Conservation (phyloP, 1,284 basidiomycete genomes). For the Ganoderma boninense region DNA sequence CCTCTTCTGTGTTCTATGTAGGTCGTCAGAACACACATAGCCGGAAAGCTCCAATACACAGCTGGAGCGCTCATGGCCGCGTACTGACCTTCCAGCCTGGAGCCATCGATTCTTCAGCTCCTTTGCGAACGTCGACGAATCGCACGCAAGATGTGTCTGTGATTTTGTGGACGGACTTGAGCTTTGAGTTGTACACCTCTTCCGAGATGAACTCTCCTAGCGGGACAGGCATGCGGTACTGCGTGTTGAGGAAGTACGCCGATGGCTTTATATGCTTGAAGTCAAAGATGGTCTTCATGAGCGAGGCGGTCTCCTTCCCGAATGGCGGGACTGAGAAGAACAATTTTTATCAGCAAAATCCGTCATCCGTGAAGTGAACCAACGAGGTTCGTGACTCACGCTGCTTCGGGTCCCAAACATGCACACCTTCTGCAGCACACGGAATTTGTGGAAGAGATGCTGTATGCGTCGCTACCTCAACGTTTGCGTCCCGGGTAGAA, state of each 20-base stretch:
- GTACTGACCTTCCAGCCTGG: slow-evolving; percentile 52
- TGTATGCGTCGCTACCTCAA: slow-evolving; percentile 15
- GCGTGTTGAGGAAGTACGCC: slow-evolving; percentile 49
- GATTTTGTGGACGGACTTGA: slow-evolving; percentile 48
- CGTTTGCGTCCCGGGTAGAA: too few relatives aligned
- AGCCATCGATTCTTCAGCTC: slow-evolving; percentile 46
- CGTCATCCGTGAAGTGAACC: too few relatives aligned
- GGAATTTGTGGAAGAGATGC: slow-evolving; percentile 48
- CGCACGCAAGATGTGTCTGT: slow-evolving; percentile 35
- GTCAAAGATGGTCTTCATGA: slow-evolving; percentile 55
- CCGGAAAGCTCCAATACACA: too few relatives aligned
- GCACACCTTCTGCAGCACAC: slow-evolving; percentile 41
- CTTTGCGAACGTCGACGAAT: slow-evolving; percentile 52
- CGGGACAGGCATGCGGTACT: slow-evolving; percentile 56
- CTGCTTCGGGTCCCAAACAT: slow-evolving; percentile 62
- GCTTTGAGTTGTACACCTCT: slow-evolving; percentile 48
- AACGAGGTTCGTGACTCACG: too few relatives aligned
- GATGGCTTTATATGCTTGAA: slow-evolving; percentile 46
- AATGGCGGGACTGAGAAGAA: slow-evolving; percentile 53
- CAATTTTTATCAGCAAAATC: too few relatives aligned
- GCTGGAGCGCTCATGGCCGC: not conserved
- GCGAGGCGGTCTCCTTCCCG: slow-evolving; percentile 48
- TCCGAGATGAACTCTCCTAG: slow-evolving; percentile 58
- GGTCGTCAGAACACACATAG: too few relatives aligned
- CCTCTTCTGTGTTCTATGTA: slow-evolving; percentile 54